Evolutionary conservation across 805 yeast species (phyloP).

Genomic region (Candida lessepsii): DNA sequence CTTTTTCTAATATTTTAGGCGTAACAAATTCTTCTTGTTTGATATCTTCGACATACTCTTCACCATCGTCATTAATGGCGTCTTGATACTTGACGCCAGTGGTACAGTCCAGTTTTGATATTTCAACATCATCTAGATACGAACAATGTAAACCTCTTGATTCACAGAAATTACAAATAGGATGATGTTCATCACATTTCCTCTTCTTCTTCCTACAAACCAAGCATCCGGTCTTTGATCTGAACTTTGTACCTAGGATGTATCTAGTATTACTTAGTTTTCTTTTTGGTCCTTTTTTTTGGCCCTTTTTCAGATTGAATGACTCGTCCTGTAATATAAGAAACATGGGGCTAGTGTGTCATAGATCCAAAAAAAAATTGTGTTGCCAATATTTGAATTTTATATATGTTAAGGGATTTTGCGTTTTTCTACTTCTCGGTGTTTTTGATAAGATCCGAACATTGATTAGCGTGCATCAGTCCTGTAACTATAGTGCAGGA

Average conservation of each 20-base stretch:
- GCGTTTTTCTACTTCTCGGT: too few relatives aligned
- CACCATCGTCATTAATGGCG: neutral
- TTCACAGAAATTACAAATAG: conserved; percentile 20
- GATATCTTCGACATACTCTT: neutral
- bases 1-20: neutral
- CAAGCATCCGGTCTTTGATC: conserved; percentile 18
- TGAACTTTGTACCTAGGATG: conserved; percentile 14
- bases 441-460: too few relatives aligned
- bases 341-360: conserved; percentile 9
- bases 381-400: too few relatives aligned
- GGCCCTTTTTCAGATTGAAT: conserved; percentile 6
- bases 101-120: conserved; percentile 1
- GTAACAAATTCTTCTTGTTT: neutral
- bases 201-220: conserved; percentile 19
- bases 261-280: conserved; percentile 3
- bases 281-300: conserved; percentile 9
- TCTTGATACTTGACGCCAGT: too few relatives aligned
- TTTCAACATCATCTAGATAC: conserved; percentile 9
- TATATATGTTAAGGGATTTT: too few relatives aligned
- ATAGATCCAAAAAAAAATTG: too few relatives aligned
- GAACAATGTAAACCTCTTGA: conserved; percentile 17
- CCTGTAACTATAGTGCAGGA: too few relatives aligned
- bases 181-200: conserved; percentile 25
- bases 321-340: conserved; percentile 13
- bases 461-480: too few relatives aligned